phyloP scores from a whole-genome alignment of 805 yeast species.

The Sungouiella blattae region DNA sequence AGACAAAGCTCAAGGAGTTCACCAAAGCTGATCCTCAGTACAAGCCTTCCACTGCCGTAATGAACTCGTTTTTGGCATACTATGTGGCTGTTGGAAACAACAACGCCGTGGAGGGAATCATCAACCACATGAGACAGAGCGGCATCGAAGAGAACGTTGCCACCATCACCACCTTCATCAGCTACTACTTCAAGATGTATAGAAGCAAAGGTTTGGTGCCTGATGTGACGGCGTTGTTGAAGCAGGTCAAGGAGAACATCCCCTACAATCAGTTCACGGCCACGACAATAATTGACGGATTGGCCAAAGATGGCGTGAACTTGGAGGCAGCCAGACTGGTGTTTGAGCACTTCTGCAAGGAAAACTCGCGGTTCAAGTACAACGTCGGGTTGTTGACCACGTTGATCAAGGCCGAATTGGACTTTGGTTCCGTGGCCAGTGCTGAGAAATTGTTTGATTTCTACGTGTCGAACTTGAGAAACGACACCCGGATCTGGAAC shows the following conservation, averaged over 20 bases:
- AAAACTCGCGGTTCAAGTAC: conserved; percentile 22
- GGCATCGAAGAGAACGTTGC: conserved; percentile 54
- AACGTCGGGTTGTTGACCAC: conserved; percentile 38
- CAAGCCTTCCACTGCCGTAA: conserved; percentile 44
- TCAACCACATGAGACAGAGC: conserved; percentile 38
- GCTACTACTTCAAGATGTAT: conserved; percentile 47
- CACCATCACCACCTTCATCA: conserved; percentile 59
- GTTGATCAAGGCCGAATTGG: conserved; percentile 46
- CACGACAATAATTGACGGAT: conserved; percentile 51
- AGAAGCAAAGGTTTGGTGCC: conserved; percentile 42
- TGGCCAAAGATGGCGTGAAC: conserved; percentile 46
- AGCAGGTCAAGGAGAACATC: conserved; percentile 35
- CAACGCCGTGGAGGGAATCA: conserved; percentile 48
- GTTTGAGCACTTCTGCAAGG: conserved; percentile 37
- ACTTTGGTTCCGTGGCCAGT: conserved; percentile 30
- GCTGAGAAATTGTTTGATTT: conserved; percentile 33
- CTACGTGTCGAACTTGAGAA: conserved; percentile 31
- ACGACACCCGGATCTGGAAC: conserved; percentile 40
- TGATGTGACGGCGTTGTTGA: conserved; percentile 37
- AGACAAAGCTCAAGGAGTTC: conserved; percentile 35
- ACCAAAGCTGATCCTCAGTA: conserved; percentile 29
- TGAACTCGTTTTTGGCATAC: conserved; percentile 48
- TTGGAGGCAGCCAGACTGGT: conserved; percentile 50
- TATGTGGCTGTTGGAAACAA: conserved; percentile 40
- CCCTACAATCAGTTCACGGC: conserved; percentile 44